These are phyloP conservation scores for Myrmaecium sp. DNA, from an alignment of 2,329 filamentous ascomycete species.

Conservation along the genomic window DNA sequence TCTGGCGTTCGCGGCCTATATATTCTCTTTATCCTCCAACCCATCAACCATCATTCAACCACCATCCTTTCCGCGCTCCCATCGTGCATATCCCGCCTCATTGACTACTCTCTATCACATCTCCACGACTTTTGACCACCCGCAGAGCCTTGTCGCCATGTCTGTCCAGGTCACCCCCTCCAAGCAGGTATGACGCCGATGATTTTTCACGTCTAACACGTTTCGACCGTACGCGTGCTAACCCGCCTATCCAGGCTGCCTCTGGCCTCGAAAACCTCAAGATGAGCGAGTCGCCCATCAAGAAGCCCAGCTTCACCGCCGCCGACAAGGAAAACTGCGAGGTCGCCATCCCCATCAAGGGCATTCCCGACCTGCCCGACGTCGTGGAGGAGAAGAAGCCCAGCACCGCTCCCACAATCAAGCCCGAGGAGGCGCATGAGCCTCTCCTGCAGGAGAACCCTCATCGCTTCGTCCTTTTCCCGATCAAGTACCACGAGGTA, in stretches of 20 bases:
- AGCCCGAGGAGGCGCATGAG: constrained; percentile 61
- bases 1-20: too few species aligned
- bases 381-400: constrained; percentile 32
- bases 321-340: constrained; percentile 70
- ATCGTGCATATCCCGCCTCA: too few species aligned
- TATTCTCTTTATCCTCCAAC: too few species aligned
- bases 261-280: constrained; percentile 75
- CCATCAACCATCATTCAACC: too few species aligned
- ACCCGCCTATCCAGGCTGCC: constrained; percentile 47
- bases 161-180: constrained; percentile 53
- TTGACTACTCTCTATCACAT: too few species aligned
- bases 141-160: constrained; percentile 44
- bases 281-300: constrained; percentile 72
- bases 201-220: constrained; percentile 18
- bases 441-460: constrained; percentile 91
- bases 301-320: constrained; percentile 67
- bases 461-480: constrained; percentile 91
- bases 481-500: constrained; percentile 99
- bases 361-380: constrained; percentile 28
- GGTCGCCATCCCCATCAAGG: constrained; percentile 38
- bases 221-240: constrained; percentile 18
- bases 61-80: too few species aligned
- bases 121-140: too few species aligned
- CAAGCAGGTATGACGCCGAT: constrained; percentile 44
- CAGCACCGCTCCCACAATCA: constrained; percentile 33